Conservation (phyloP, 768 basidiomycete species). For the Gyrodon lividus region DNA sequence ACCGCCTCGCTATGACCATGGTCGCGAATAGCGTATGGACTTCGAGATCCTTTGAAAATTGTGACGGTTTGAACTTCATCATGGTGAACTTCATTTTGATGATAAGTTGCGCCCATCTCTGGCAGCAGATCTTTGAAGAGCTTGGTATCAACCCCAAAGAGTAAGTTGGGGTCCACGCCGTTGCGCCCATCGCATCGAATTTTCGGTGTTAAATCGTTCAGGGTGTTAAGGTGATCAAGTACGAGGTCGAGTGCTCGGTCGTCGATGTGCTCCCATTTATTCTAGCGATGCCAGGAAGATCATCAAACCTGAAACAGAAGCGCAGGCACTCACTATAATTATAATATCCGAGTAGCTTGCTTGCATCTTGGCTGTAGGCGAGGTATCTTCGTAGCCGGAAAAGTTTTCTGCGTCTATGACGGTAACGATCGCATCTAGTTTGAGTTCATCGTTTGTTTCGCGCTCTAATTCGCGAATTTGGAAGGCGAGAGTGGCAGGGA, state of each 20-base stretch:
- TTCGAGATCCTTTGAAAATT: slow-evolving; percentile 45
- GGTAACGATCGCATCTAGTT: slow-evolving; percentile 87
- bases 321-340: slow-evolving; percentile 58
- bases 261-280: slow-evolving; percentile 87
- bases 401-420: slow-evolving; percentile 94
- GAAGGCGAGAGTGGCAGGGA: slow-evolving; percentile 92
- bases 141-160: slow-evolving; percentile 90
- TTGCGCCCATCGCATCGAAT: slow-evolving; percentile 61
- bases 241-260: slow-evolving; percentile 80
- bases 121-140: slow-evolving; percentile 46
- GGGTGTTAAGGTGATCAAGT: slow-evolving; percentile 81
- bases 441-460: slow-evolving; percentile 71
- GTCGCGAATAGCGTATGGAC: slow-evolving; percentile 14
- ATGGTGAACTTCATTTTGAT: slow-evolving; percentile 44
- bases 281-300: slow-evolving; percentile 41
- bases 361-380: slow-evolving; percentile 89
- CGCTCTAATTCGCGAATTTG: slow-evolving; percentile 89
- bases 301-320: slow-evolving; percentile 1
- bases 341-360: slow-evolving; percentile 95
- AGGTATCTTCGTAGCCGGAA: slow-evolving; percentile 87
- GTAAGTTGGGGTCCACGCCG: slow-evolving; percentile 72
- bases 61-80: slow-evolving; percentile 87
- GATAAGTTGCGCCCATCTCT: neutral
- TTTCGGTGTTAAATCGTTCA: slow-evolving; percentile 90
- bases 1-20: slow-evolving; percentile 17